These are phyloP conservation scores for Moesziomyces globuligerus DNA, from an alignment of 1,284 basidiomycete genomes.

Conservation along the genomic window DNA sequence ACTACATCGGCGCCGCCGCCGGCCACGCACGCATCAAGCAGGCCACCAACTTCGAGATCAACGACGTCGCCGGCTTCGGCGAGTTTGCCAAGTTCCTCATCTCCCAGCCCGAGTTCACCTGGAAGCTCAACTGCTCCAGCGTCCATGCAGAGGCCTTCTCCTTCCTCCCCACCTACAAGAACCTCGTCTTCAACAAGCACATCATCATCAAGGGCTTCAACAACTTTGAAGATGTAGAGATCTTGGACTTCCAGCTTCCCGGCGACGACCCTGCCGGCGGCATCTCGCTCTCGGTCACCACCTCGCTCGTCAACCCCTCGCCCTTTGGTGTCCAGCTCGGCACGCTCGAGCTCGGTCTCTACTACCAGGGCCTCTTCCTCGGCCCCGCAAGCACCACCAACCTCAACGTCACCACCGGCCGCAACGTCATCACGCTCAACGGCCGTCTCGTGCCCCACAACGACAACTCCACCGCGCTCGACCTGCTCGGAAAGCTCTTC, in stretches of 20 bases:
- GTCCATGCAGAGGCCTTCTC: constrained; percentile 76
- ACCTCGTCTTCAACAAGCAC: constrained; percentile 55
- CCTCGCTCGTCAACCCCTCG: constrained; percentile 76
- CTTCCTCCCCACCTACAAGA: constrained; percentile 60
- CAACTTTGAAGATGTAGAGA: constrained; percentile 74
- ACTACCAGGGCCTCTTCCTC: constrained; percentile 74
- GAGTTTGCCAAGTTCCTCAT: constrained; percentile 71
- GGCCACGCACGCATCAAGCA: constrained; percentile 68
- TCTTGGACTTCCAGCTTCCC: constrained; percentile 78
- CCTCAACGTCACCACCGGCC: constrained; percentile 68
- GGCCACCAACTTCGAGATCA: constrained; percentile 65
- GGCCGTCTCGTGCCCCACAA: constrained; percentile 75
- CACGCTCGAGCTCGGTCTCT: constrained; percentile 75
- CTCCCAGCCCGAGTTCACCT: constrained; percentile 77
- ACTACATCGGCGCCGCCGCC: constrained; percentile 63
- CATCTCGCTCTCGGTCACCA: constrained; percentile 75
- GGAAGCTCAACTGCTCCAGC: constrained; percentile 74
- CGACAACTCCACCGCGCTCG: constrained; percentile 71
- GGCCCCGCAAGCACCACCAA: constrained; percentile 71
- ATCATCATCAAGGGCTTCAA: constrained; percentile 73
- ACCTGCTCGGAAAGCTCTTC: constrained; percentile 75
- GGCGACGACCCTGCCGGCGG: constrained; percentile 77
- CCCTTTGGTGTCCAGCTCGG: constrained; percentile 79
- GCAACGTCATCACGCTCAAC: constrained; percentile 74
- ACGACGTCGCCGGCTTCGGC: constrained; percentile 62